phyloP scores from a whole-genome alignment of 2,329 filamentous ascomycete species.

The Phialocephala subalpina region DNA sequence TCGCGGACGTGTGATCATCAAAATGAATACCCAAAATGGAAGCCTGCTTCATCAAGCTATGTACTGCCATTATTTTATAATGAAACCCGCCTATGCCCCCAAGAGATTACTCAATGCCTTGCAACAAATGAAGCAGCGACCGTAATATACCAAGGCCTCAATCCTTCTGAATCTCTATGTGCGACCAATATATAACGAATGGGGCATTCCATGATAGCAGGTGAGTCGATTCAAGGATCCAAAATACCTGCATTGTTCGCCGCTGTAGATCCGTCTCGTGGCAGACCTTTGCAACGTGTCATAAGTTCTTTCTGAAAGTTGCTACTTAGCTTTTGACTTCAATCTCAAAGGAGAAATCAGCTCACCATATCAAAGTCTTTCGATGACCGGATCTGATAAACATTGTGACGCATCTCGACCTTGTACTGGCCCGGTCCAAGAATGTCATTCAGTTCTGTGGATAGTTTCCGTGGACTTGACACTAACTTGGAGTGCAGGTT shows the following conservation, averaged over 20 bases:
- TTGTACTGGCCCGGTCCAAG: constrained; percentile 1
- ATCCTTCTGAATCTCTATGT: too few relatives aligned
- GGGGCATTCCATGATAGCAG: too few relatives aligned
- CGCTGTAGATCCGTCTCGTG: background rate
- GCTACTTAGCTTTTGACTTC: background rate
- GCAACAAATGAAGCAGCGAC: too few relatives aligned
- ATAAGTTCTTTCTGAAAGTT: background rate
- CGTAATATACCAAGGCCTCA: too few relatives aligned
- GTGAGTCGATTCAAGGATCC: background rate
- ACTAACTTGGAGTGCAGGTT: background rate
- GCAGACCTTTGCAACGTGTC: background rate
- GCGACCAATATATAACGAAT: too few relatives aligned
- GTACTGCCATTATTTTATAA: too few relatives aligned
- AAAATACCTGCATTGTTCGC: background rate
- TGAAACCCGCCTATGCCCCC: too few relatives aligned
- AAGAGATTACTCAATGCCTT: too few relatives aligned
- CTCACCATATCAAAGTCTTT: background rate
- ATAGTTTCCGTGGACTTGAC: background rate
- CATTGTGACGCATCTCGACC: constrained; percentile 3
- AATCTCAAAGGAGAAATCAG: background rate
- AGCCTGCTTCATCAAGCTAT: too few relatives aligned
- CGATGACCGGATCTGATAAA: background rate
- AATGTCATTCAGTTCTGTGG: background rate
- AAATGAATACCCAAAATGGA: too few relatives aligned
- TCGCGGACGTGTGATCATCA: too few relatives aligned